Base-by-base conservation (phyloP, 1,139 yeast species). In the Pichia sp. region DNA sequence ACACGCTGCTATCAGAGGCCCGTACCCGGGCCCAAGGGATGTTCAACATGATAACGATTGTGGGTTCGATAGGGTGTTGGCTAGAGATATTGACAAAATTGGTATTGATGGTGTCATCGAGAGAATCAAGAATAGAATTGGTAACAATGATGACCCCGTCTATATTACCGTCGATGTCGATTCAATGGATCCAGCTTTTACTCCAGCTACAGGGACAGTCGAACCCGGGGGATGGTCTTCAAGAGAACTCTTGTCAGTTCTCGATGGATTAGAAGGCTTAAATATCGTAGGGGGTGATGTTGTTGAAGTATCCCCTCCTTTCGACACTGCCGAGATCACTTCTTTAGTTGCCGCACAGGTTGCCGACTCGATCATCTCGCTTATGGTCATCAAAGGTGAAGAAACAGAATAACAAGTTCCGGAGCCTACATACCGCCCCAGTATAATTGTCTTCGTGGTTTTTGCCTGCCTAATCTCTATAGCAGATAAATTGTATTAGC, bases 151-250 rank as follows among this genome's bases (percentile, higher is more conserved):
- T 53, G 72, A 77, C 10, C 89, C 93, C 7, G 84, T 86, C 0
- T 86, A 84, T 62, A 70, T 86, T 41, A 81, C 87, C 12, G 85
- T 86, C 36, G 95, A 86, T 65, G 83, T 86, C 45, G 95, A 86
- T 66, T 88, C 83, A n/a, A 71, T 86, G 58, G 95, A 86, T 64
- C 93, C 93, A 2, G 88, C 85, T 2, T 77, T 82, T 60, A 88
- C 90, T 3, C 85, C 89, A 51, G 95, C 91, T 1, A 86, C 95
- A 1, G 95, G 95, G 7, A 86, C 95, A 3, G 87, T 84, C 55
- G 95, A 86, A 67, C 83, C 85, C 3, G 95, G 95, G 52, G 95
- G 95, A 51, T 79, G 87, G 78, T 71, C 85, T 48, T 85, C 91
- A 13, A 74, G 95, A 55, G 95, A 86, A 65, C 73, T 86, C 53